Percentiles rank a stretch among this genome's conserved stretches.
These are phyloP conservation scores for Debaryomyces nepalensis DNA, from an alignment of 1,139 yeast genomes.

Conservation along the genomic window DNA sequence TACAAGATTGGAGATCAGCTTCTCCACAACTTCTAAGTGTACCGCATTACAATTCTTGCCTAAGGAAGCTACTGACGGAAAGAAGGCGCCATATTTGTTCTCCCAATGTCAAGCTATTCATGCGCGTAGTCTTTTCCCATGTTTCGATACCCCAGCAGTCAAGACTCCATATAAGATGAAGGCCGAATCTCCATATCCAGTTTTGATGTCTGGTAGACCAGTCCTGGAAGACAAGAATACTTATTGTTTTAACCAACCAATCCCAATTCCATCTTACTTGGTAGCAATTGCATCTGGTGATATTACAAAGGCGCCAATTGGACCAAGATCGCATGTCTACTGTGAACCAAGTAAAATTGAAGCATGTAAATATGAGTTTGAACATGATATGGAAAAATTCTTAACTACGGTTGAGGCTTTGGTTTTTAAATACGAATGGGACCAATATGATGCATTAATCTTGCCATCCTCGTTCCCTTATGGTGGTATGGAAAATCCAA, in stretches of 20 bases:
- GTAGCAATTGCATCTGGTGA: slow-evolving; percentile 89
- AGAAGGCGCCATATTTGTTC: slow-evolving; percentile 72
- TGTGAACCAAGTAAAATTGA: slow-evolving; percentile 73
- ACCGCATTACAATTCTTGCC: slow-evolving; percentile 88
- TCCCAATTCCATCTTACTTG: slow-evolving; percentile 86
- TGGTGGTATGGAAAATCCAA: slow-evolving; percentile 97
- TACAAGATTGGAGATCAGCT: slow-evolving; percentile 49
- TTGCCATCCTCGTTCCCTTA: slow-evolving; percentile 87
- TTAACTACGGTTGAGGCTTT: slow-evolving; percentile 78
- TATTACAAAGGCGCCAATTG: slow-evolving; percentile 67
- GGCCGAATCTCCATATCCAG: slow-evolving; percentile 66
- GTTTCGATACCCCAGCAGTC: slow-evolving; percentile 88
- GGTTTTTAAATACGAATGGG: slow-evolving; percentile 87
- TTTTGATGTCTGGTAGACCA: slow-evolving; percentile 72
- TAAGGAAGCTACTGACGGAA: slow-evolving; percentile 79
- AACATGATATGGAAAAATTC: slow-evolving; percentile 78
- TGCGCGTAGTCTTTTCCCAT: slow-evolving; percentile 86
- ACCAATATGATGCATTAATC: slow-evolving; percentile 77
- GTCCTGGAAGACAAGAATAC: slow-evolving; percentile 25
- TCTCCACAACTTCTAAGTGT: slow-evolving; percentile 71
- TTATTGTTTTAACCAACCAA: slow-evolving; percentile 65
- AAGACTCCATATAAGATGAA: slow-evolving; percentile 67
- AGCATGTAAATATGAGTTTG: slow-evolving; percentile 78
- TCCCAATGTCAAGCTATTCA: slow-evolving; percentile 94
- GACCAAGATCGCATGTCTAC: slow-evolving; percentile 85